Conservation (phyloP, 2,329 filamentous ascomycete genomes). For the Lasiodiplodia gonubiensis region DNA sequence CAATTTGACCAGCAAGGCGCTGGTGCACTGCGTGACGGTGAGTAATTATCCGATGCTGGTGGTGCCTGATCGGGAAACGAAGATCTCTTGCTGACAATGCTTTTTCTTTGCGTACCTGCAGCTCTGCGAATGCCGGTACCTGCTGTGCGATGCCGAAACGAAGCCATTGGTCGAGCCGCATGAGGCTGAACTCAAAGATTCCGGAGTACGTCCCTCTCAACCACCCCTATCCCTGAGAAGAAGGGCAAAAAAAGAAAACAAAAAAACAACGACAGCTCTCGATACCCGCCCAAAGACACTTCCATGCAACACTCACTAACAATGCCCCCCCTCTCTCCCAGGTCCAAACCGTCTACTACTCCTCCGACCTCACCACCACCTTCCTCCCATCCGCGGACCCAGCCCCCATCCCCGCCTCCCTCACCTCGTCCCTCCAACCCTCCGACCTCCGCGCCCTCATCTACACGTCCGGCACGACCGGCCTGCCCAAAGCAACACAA, state of each 20-base stretch:
- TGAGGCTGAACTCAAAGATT: slow-evolving; percentile 35
- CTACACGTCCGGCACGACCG: slow-evolving; percentile 61
- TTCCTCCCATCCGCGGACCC: slow-evolving; percentile 67
- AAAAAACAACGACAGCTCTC: background rate
- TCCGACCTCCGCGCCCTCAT: slow-evolving; percentile 62
- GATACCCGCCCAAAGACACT: background rate
- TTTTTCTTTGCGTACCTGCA: background rate
- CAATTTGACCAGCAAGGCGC: slow-evolving; percentile 66
- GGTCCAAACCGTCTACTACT: slow-evolving; percentile 63
- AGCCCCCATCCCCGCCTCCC: slow-evolving; percentile 29
- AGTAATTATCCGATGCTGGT: slow-evolving; percentile 45
- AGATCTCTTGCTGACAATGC: background rate
- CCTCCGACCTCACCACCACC: slow-evolving; percentile 62
- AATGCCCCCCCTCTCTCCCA: slow-evolving; percentile 37
- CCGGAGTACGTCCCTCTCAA: slow-evolving; percentile 53
- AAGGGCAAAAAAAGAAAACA: slow-evolving; percentile 49
- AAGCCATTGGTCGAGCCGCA: slow-evolving; percentile 36
- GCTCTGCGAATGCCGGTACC: slow-evolving; percentile 58
- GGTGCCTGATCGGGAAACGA: too few species aligned
- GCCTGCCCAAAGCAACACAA: slow-evolving; percentile 69
- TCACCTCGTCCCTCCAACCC: slow-evolving; percentile 35
- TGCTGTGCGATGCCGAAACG: slow-evolving; percentile 37
- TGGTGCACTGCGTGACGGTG: slow-evolving; percentile 62
- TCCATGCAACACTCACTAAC: slow-evolving; percentile 36
- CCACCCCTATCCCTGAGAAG: slow-evolving; percentile 66